Conservation (phyloP, 2,329 filamentous ascomycete genomes). For the Thermomyces lanuginosus region DNA sequence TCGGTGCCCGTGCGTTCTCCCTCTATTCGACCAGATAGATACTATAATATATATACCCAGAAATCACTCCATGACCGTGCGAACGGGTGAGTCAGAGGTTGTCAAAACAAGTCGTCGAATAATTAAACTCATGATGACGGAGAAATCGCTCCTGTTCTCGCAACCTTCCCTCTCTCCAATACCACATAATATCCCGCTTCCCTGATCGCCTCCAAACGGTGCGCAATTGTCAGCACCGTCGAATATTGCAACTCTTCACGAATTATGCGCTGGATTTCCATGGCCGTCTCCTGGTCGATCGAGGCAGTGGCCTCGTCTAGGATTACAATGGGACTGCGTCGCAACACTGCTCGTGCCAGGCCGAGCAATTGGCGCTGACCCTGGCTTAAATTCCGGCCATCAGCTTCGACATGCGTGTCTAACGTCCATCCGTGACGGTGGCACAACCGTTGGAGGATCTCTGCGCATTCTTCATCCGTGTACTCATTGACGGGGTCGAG, state of each 20-base stretch:
- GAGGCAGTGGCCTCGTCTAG: slow-evolving; percentile 52
- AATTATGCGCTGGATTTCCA: slow-evolving; percentile 24
- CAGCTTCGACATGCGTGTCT: slow-evolving; percentile 40
- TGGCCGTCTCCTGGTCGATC: slow-evolving; percentile 46
- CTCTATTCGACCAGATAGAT: too few species aligned
- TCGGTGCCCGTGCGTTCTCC: too few species aligned
- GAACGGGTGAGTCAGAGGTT: too few species aligned
- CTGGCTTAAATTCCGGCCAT: slow-evolving; percentile 46
- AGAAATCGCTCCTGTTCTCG: too few species aligned
- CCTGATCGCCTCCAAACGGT: slow-evolving; percentile 46
- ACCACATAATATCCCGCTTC: slow-evolving; percentile 41
- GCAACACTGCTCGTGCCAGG: slow-evolving; percentile 44
- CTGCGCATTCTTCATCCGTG: slow-evolving; percentile 36
- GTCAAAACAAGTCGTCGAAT: too few species aligned
- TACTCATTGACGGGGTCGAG: slow-evolving; percentile 46
- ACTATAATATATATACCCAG: too few species aligned
- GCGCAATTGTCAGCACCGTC: slow-evolving; percentile 50
- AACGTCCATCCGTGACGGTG: slow-evolving; percentile 40
- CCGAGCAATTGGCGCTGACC: slow-evolving; percentile 47
- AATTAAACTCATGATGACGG: too few species aligned
- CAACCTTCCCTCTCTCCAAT: slow-evolving; percentile 35
- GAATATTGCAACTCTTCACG: slow-evolving; percentile 21
- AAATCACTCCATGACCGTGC: too few species aligned
- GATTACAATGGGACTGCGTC: slow-evolving; percentile 45
- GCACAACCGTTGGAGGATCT: slow-evolving; percentile 40